Evolutionary conservation across 305 asterid genomes (phyloP).

Genomic region (Fraxinus sp.): DNA sequence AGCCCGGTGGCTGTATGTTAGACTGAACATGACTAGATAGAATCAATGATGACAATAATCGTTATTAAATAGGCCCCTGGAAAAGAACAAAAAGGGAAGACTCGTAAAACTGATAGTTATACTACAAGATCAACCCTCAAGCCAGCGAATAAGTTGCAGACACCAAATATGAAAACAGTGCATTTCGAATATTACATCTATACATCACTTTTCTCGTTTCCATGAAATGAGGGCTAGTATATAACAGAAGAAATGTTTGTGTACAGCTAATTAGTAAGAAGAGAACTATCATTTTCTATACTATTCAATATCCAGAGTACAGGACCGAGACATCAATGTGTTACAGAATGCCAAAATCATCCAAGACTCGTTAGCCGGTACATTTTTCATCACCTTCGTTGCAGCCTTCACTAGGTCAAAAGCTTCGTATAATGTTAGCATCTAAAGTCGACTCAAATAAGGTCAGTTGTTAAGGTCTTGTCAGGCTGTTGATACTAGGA

Average conservation of each 20-base stretch:
- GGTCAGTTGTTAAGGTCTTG: constrained; percentile 55
- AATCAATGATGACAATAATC: not conserved
- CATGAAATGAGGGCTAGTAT: constrained; percentile 16
- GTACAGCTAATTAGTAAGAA: constrained; percentile 45
- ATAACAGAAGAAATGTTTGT: constrained; percentile 22
- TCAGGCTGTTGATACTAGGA: constrained; percentile 59
- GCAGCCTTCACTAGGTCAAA: constrained; percentile 39
- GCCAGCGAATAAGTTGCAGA: not conserved
- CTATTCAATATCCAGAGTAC: constrained; percentile 31
- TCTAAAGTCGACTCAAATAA: constrained; percentile 41
- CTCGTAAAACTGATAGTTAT: not conserved
- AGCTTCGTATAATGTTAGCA: constrained; percentile 62
- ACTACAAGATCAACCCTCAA: not conserved
- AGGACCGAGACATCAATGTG: constrained; percentile 27
- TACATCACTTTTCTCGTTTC: constrained; percentile 40
- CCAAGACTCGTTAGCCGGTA: constrained; percentile 5
- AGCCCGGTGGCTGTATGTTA: not conserved
- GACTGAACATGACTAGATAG: not conserved
- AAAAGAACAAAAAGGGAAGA: not conserved
- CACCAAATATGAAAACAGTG: not conserved
- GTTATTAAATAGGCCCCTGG: not conserved
- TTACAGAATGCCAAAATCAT: constrained; percentile 36
- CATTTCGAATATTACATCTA: constrained; percentile 24
- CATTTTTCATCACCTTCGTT: not conserved
- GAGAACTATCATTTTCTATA: constrained; percentile 42